Percentiles rank a stretch among this genome's conserved stretches.
phyloP scores from a whole-genome alignment of 768 basidiomycete genomes.

The Macrocybe gigantea region DNA sequence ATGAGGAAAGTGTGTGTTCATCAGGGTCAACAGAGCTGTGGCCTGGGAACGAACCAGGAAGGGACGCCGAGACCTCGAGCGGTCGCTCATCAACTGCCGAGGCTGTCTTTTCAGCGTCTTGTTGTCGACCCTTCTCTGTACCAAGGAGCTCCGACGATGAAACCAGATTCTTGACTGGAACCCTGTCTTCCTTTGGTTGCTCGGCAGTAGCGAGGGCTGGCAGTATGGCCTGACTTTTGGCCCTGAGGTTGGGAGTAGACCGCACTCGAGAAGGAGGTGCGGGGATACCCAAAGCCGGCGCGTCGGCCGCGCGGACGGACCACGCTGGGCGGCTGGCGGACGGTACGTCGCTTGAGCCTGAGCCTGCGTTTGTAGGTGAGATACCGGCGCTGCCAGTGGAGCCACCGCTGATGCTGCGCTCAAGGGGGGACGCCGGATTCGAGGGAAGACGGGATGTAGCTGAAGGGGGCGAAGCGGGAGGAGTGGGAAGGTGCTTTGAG shows the following conservation, averaged over 20 bases:
- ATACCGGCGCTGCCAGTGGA: background rate
- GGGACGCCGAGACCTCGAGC: constrained; percentile 1
- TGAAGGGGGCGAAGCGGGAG: constrained; percentile 34
- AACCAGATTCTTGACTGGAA: too few relatives aligned
- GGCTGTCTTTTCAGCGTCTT: background rate
- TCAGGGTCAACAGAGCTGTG: background rate
- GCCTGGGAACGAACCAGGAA: constrained; percentile 13
- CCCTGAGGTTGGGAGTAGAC: background rate
- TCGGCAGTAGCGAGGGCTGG: too few relatives aligned
- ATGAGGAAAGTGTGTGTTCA: background rate
- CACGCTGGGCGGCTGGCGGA: constrained; percentile 23
- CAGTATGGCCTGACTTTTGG: constrained; percentile 3
- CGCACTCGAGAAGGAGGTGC: background rate
- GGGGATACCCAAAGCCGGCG: constrained; percentile 33
- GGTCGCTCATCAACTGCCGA: background rate
- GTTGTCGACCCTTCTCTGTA: background rate
- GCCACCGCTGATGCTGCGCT: background rate
- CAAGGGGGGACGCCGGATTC: background rate
- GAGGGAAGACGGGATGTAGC: background rate
- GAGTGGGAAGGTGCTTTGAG: constrained; percentile 33
- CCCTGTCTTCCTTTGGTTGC: too few relatives aligned
- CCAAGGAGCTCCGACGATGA: too few relatives aligned
- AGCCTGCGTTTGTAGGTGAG: background rate
- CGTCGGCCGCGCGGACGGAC: constrained; percentile 37
- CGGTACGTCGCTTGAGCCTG: background rate